Evolutionary conservation across 345 rosid genomes (phyloP), one percentile per base, ranked within the genome.

Genomic region (Angophora floribunda): DNA sequence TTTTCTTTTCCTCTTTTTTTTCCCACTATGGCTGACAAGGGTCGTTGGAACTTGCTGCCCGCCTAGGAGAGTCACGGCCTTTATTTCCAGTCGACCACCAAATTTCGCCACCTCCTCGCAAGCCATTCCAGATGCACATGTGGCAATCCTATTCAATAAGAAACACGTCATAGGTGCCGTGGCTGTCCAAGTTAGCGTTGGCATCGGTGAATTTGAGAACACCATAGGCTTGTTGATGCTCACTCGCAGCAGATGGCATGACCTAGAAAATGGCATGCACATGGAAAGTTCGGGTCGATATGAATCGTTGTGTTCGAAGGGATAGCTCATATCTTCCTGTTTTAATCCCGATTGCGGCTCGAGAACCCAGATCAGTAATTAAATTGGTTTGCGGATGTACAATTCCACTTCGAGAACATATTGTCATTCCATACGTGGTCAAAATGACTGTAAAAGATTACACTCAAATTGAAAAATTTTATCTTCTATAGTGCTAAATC

Each of bases 11-110:
- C 61, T 55, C 21, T 4, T 55, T 55, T 21, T 55, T 55, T 55
- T 55, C 22, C 0, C 61, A 22, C 6, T 55, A 55, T 22, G 0
- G 28, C 61, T 55, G 28, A 55, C 61, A 28, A 55, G 61, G 0
- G 28, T 55, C 61, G 8, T 26, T 0, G 11, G 0, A 55, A 26
- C 5, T 55, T 21, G 26, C 61, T 21, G 26, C 12, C 61, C 2
- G 28, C 28, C 28, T 5, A 28, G 61, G 61, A 55, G 28, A 26
- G 22, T 21, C 61, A 55, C 28, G 22, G 28, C 61, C 61, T 26
- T 55, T 55, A 55, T 55, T 22, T 55, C 61, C 26, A 55, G 28
- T 55, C 11, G 1, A 55, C 61, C 61, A 55, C 28, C 61, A 55
- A 8, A 55, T 55, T 28, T 55, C 61, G 32, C 75, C 75, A 63